phyloP scores from a whole-genome alignment of 768 basidiomycete species.

The Kwoniella mangroviensis region DNA sequence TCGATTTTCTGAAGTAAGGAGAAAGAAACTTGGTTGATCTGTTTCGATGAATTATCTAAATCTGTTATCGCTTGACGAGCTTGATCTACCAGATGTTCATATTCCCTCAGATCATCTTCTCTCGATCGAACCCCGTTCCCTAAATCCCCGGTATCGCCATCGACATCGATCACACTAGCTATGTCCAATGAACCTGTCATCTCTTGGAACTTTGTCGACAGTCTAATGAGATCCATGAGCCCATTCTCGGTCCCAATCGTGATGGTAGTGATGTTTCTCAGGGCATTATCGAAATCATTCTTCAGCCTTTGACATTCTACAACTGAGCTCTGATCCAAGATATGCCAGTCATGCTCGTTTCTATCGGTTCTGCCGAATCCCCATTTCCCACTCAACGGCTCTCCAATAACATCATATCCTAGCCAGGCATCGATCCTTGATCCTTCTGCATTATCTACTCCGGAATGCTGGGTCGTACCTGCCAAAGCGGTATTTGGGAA shows the following conservation, averaged over 20 bases:
- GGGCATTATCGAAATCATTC: slow-evolving; percentile 25
- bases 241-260: not conserved
- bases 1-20: slow-evolving; percentile 3
- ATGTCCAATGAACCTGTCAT: slow-evolving; percentile 44
- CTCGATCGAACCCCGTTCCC: slow-evolving; percentile 15
- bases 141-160: slow-evolving; percentile 50
- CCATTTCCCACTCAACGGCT: slow-evolving; percentile 35
- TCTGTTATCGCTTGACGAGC: slow-evolving; percentile 38
- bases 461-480: slow-evolving; percentile 9
- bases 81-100: slow-evolving; percentile 40
- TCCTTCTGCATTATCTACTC: slow-evolving; percentile 20
- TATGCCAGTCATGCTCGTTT: slow-evolving; percentile 10
- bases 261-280: not conserved
- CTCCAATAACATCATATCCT: slow-evolving; percentile 22
- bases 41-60: slow-evolving; percentile 35
- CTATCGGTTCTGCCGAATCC: slow-evolving; percentile 34
- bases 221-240: slow-evolving; percentile 24
- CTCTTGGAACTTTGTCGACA: slow-evolving; percentile 23
- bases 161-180: slow-evolving; percentile 52
- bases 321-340: slow-evolving; percentile 33
- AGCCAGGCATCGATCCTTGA: slow-evolving; percentile 23
- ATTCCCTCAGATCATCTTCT: slow-evolving; percentile 32
- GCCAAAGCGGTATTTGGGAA: slow-evolving; percentile 29
- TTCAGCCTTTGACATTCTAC: slow-evolving; percentile 29
- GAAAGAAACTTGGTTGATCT: slow-evolving; percentile 12